Evolutionary conservation across 352 stramenopile genomes (phyloP), one percentile per base, ranked within the genome.

Genomic region (Halophytophthora batemanensis): DNA sequence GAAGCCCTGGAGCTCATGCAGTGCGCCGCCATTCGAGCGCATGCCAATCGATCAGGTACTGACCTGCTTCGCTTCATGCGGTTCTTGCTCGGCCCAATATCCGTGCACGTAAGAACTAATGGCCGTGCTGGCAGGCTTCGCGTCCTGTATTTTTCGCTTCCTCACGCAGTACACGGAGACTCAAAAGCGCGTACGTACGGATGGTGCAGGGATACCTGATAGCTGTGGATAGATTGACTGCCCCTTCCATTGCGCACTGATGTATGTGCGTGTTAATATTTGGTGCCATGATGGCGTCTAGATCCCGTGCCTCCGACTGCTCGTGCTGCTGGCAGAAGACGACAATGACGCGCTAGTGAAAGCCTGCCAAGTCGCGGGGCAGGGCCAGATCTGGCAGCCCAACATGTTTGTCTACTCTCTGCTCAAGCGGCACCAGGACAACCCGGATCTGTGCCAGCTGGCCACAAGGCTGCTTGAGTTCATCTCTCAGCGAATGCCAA

Each of bases 381-480:
- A 89, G 50, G 81, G 81, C 2, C 78, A 86, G 25, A 54, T 77
- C 13, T 90, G 80, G 74, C 70, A 87, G 55, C 81, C 81, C 29
- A 84, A 87, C 46, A 88, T 90, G 72, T 92, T 88, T 43, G 76
- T 92, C 37, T 77, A 85, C 33, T 85, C 77, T 18, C 50, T 92
- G 12, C 74, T 83, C 42, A 90, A 88, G 50, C 81, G 81, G 2
- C 74, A 92, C 42, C 64, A 62, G 18, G 72, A 76, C 39, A 83
- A 77, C 53, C 36, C 61, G 11, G 57, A 37, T 35, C 64, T 92
- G 23, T 66, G 68, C 23, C 57, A 74, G 2, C 53, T 86, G 15
- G 71, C 63, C 0, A 50, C 54, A 12, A 61, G 71, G 22, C 50
- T 92, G 31, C 62, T 85, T 22, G 38, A 52, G 12, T 69, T 59